A percentile compares a stretch with the other conserved stretches of the same genome.
phyloP scores from a whole-genome alignment of 257 asterid genomes.

The Verbascum thapsus region DNA sequence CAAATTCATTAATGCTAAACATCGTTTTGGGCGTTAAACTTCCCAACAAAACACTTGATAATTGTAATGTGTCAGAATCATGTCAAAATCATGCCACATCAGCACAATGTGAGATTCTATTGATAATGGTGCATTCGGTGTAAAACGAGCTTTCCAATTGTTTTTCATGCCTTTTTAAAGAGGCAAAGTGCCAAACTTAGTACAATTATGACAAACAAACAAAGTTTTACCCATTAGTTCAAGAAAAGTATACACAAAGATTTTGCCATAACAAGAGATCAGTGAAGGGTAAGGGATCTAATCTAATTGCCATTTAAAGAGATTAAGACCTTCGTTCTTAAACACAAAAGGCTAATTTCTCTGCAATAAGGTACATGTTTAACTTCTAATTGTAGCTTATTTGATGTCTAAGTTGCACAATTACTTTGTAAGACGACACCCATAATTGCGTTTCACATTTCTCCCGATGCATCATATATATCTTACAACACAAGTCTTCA shows the following conservation, averaged over 20 bases:
- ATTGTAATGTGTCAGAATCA: no score
- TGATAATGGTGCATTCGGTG: no score
- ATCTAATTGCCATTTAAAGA: constrained; percentile 15
- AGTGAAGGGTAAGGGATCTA: not conserved
- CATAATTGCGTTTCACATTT: not conserved
- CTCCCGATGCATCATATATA: not conserved
- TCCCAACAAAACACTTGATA: not conserved
- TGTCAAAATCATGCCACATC: no score
- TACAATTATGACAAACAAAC: constrained; percentile 12
- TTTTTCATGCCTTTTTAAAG: not conserved
- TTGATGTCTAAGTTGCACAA: not conserved
- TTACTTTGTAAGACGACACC: no score
- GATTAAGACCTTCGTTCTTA: not conserved
- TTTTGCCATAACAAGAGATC: constrained; percentile 29
- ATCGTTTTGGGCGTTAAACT: not conserved
- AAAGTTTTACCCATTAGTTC: constrained; percentile 12
- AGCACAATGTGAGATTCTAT: not conserved
- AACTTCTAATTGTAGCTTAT: not conserved
- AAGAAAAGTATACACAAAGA: constrained; percentile 37
- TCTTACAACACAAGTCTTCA: not conserved
- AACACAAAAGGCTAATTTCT: constrained; percentile 8
- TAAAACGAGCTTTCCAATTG: no score
- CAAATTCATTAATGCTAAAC: not conserved
- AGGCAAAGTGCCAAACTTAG: constrained; percentile 12
- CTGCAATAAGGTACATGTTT: constrained; percentile 23